phyloP scores from a whole-genome alignment of 2,329 filamentous ascomycete species.

The Cadophora sp. region DNA sequence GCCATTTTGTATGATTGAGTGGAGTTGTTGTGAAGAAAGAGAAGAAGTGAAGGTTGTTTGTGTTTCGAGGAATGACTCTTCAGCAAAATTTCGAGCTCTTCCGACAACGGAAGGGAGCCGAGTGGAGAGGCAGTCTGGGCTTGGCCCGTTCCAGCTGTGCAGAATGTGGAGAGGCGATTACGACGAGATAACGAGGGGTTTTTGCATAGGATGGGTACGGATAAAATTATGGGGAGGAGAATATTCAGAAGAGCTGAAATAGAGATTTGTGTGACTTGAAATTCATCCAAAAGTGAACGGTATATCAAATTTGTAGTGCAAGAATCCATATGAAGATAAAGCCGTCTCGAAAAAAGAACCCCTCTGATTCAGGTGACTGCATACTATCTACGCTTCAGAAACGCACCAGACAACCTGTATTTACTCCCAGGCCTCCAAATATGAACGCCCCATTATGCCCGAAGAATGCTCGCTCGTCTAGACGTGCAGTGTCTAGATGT shows the following conservation, averaged over 20 bases:
- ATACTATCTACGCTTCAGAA: slow-evolving; percentile 24
- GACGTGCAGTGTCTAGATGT: slow-evolving; percentile 34
- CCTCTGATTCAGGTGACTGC: slow-evolving; percentile 11
- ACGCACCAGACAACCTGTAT: slow-evolving; percentile 36
- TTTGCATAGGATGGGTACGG: neutral
- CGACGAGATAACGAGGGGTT: slow-evolving; percentile 21
- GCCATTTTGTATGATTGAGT: slow-evolving; percentile 66
- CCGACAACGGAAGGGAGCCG: slow-evolving; percentile 29
- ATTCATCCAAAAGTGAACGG: too few species aligned
- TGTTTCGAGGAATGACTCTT: slow-evolving; percentile 25
- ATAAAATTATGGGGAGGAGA: slow-evolving; percentile 6
- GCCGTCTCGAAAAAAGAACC: neutral
- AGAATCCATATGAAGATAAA: neutral
- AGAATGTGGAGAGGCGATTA: slow-evolving; percentile 19
- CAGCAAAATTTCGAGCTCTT: slow-evolving; percentile 29
- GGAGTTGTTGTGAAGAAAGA: slow-evolving; percentile 28
- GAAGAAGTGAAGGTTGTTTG: slow-evolving; percentile 12
- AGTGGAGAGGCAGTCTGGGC: slow-evolving; percentile 4
- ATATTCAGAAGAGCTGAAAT: neutral
- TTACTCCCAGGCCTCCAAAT: slow-evolving; percentile 31
- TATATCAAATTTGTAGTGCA: neutral
- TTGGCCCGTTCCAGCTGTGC: slow-evolving; percentile 5
- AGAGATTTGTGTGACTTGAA: neutral
- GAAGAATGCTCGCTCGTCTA: slow-evolving; percentile 31
- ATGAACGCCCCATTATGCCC: slow-evolving; percentile 41